Percentiles rank a stretch among this genome's conserved stretches.
Evolutionary conservation across 805 yeast genomes (phyloP).

Genomic region (Ogataea nonfermentans): DNA sequence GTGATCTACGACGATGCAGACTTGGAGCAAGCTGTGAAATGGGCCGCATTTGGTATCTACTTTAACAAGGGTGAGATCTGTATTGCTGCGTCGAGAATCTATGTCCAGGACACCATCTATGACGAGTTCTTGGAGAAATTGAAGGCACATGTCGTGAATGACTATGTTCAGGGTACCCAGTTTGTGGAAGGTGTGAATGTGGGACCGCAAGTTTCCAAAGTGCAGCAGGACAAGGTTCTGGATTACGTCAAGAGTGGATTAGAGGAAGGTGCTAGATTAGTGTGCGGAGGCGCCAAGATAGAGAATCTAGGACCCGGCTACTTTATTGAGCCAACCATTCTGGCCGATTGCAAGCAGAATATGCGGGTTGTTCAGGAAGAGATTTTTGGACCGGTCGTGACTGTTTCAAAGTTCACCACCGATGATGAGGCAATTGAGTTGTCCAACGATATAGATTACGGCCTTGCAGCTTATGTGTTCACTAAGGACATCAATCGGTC

Average conservation of each 20-base stretch:
- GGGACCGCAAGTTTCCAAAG: conserved; percentile 89
- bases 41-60: conserved; percentile 80
- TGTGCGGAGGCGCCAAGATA: conserved; percentile 57
- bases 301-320: conserved; percentile 50
- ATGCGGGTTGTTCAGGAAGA: conserved; percentile 75
- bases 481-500: conserved; percentile 74
- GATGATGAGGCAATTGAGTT: conserved; percentile 74
- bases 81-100: conserved; percentile 90
- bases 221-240: conserved; percentile 76
- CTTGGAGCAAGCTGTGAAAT: conserved; percentile 68
- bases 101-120: conserved; percentile 81
- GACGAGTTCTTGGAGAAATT: conserved; percentile 69
- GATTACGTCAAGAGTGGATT: conserved; percentile 73
- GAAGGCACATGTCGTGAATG: conserved; percentile 47
- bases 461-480: conserved; percentile 90
- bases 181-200: conserved; percentile 74
- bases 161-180: conserved; percentile 74
- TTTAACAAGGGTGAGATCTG: conserved; percentile 96
- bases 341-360: conserved; percentile 65
- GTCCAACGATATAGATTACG: conserved; percentile 83
- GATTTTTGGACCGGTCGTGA: conserved; percentile 90
- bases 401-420: conserved; percentile 75
- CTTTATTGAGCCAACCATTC: conserved; percentile 70
- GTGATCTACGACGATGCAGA: conserved; percentile 86
- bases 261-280: conserved; percentile 76